These are phyloP conservation scores for Euphrasia arctica DNA, from an alignment of 305 asterid species.

Conservation along the genomic window DNA sequence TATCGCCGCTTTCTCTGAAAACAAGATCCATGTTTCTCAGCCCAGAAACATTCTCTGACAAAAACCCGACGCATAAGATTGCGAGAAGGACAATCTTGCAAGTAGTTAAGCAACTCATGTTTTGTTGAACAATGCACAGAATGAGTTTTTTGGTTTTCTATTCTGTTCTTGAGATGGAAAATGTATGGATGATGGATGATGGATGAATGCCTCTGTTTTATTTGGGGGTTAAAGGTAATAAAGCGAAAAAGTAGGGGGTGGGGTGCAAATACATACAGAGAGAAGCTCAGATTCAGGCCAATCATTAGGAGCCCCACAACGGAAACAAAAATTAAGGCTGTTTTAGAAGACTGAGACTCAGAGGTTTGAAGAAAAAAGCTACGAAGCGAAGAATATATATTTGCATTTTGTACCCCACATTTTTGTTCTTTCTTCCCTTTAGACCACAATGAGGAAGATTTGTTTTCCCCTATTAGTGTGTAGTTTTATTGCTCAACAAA, in stretches of 20 bases:
- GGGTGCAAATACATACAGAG: constrained; percentile 43
- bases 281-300: constrained; percentile 59
- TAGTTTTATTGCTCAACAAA: too few relatives aligned
- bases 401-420: constrained; percentile 43
- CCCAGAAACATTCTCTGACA: constrained; percentile 43
- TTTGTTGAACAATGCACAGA: constrained; percentile 8
- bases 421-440: constrained; percentile 42
- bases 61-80: constrained; percentile 42
- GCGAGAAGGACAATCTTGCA: constrained; percentile 35
- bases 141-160: too few relatives aligned
- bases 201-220: too few relatives aligned
- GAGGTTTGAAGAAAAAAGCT: constrained; percentile 65
- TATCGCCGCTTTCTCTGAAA: constrained; percentile 22
- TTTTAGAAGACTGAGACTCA: constrained; percentile 43
- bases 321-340: constrained; percentile 71
- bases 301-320: constrained; percentile 51
- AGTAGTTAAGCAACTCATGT: constrained; percentile 47
- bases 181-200: too few relatives aligned
- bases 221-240: constrained; percentile 43
- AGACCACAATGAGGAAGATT: neutral
- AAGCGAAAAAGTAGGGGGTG: constrained; percentile 32
- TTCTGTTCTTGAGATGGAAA: too few relatives aligned
- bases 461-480: too few relatives aligned
- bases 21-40: constrained; percentile 35
- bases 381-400: constrained; percentile 63